Percentiles rank a stretch among this genome's conserved stretches.
Evolutionary conservation across 768 basidiomycete genomes (phyloP).

Genomic region (Serendipita sp.): DNA sequence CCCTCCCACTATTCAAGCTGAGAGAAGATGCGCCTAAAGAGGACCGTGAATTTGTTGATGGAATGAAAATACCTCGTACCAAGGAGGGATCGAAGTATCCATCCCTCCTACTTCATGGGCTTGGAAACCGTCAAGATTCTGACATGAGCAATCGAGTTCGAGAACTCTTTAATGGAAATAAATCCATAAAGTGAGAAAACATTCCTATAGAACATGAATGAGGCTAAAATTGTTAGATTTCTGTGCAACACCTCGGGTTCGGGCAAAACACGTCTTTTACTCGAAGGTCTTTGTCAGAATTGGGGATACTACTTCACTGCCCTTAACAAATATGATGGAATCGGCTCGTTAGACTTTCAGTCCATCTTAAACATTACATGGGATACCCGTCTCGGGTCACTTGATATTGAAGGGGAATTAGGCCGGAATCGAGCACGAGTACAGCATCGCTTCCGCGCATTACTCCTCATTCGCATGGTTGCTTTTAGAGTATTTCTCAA

Average conservation of each 20-base stretch:
- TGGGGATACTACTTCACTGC: not conserved
- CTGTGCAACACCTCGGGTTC: not conserved
- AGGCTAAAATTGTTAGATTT: not conserved
- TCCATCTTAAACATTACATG: not conserved
- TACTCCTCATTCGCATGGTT: not conserved
- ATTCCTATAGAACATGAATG: not conserved
- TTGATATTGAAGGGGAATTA: not conserved
- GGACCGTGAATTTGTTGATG: not conserved
- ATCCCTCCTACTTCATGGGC: not conserved
- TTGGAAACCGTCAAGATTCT: not conserved
- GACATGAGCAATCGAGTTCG: not conserved
- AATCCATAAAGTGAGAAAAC: not conserved
- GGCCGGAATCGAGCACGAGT: not conserved
- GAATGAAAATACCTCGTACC: not conserved
- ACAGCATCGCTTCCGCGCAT: not conserved
- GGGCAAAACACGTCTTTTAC: not conserved
- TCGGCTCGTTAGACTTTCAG: not conserved
- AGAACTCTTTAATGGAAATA: not conserved
- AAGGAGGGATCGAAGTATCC: not conserved
- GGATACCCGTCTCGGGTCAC: not conserved
- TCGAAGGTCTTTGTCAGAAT: not conserved
- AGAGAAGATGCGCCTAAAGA: not conserved
- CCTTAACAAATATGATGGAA: not conserved
- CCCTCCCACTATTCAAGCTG: not conserved
- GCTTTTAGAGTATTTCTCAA: not conserved